Base-by-base conservation (phyloP, 129 eudicot genomes). In the Flaveria linearis region DNA sequence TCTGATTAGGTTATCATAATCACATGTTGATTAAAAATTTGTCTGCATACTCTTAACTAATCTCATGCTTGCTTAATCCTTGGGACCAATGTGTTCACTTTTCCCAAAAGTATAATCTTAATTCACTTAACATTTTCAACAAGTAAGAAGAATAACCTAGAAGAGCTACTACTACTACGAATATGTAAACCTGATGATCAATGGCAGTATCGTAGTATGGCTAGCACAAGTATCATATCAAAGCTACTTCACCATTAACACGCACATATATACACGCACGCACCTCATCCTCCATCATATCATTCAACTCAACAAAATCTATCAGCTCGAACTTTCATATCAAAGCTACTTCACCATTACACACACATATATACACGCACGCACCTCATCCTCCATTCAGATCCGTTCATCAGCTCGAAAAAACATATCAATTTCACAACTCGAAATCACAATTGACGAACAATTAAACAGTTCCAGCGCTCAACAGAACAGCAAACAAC, bases 41-140 rank as follows among this genome's bases (percentile, higher is more conserved):
- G 14, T 30, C 11, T 45, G 14, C 3, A 23, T 58, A 23, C 9
- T 20, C 4, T 49, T 23, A 55, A 76, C 22, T 9, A 53, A 36
- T 73, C 77, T 57, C 68, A 22, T 56, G 43, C 68, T 56, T 20
- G 10, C 67, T 41, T 47, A 5, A 2, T 22, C 15, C 33, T 2
- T 22, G 12, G 20, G 7, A 73, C 11, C 7, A 58, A 73, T 11
- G 1, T 55, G 16, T 23, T 22, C 16, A 12, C 51, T 75, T 62
- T 45, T 60, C 78, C 33, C 71, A 33, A 63, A 75, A 62, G 22
- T 63, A 49, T 17, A 64, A 75, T 33, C 61, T 47, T 28, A 36
- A 75, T 63, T 15, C 46, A 62, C 71, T 25, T 30, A 46, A 15
- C 25, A 43, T 14, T 23, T 60, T 45, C 57, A 10, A 58, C 17